Percentiles rank a stretch among this genome's conserved stretches.
These are phyloP conservation scores for Aspergillus olivimuriae DNA, from an alignment of 495 filamentous ascomycete species.

Conservation along the genomic window DNA sequence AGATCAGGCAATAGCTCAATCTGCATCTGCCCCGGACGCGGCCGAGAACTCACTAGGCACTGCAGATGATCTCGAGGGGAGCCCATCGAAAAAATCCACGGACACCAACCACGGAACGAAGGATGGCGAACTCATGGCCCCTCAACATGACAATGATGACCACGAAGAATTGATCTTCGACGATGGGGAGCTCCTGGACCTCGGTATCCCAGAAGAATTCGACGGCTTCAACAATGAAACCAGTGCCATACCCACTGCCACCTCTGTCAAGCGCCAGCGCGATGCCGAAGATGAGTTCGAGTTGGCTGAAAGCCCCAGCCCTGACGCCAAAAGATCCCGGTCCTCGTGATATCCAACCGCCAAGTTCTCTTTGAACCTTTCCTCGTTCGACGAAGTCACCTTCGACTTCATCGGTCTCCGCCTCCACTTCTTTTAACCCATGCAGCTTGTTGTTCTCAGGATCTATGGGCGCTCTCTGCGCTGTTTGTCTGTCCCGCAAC, in stretches of 20 bases:
- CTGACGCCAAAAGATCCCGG: constrained; percentile 26
- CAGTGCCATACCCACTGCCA: constrained; percentile 3
- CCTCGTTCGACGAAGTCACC: neutral
- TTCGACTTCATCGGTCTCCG: neutral
- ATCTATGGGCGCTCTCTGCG: too few species aligned
- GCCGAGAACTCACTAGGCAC: too few species aligned
- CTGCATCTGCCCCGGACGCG: too few species aligned
- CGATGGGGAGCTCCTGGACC: constrained; percentile 19
- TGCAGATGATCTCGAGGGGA: too few species aligned
- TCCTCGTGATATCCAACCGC: constrained; percentile 18
- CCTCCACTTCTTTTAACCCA: neutral
- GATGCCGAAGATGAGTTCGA: constrained; percentile 26
- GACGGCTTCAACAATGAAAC: constrained; percentile 6
- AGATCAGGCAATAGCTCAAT: constrained; percentile 27
- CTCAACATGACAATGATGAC: constrained; percentile 30
- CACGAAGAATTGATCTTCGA: constrained; percentile 33
- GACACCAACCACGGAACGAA: constrained; percentile 15
- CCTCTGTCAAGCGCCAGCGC: constrained; percentile 23
- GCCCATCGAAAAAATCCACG: too few species aligned
- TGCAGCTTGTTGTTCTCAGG: neutral
- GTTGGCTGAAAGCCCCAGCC: constrained; percentile 17
- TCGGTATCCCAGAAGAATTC: constrained; percentile 10
- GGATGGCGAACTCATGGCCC: constrained; percentile 10
- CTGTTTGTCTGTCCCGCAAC: too few species aligned
- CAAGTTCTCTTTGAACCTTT: neutral